Evolutionary conservation across 352 stramenopile species (phyloP).

Genomic region (Phytophthora hibernalis): DNA sequence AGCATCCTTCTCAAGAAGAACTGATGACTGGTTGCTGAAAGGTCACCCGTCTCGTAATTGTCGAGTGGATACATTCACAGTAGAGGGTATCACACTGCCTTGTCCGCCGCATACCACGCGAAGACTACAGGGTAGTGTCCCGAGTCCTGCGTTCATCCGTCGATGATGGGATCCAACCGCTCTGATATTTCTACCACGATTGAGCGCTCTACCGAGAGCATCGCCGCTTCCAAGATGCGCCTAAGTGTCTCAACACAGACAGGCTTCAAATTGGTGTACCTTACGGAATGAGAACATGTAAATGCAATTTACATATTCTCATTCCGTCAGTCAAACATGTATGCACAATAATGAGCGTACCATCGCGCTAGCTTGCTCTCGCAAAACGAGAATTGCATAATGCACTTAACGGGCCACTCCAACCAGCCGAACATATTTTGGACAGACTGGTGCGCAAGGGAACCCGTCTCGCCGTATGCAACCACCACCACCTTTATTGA

Average conservation of each 20-base stretch:
- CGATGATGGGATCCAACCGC: neutral
- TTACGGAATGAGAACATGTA: neutral
- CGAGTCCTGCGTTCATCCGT: slow-evolving; percentile 5
- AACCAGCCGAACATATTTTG: slow-evolving; percentile 12
- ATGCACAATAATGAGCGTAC: neutral
- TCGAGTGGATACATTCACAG: slow-evolving; percentile 6
- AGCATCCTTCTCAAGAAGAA: neutral
- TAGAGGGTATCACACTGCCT: neutral
- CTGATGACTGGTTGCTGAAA: neutral
- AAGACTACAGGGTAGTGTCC: slow-evolving; percentile 9
- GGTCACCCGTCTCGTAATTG: neutral
- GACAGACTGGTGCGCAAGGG: neutral
- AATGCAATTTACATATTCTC: too few relatives aligned
- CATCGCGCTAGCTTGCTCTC: slow-evolving; percentile 15
- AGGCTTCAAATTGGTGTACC: neutral
- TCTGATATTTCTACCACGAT: slow-evolving; percentile 4
- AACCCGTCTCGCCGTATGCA: slow-evolving; percentile 11
- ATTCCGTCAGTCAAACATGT: too few relatives aligned
- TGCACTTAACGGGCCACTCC: slow-evolving; percentile 10
- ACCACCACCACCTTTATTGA: slow-evolving; percentile 14
- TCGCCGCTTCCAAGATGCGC: slow-evolving; percentile 1
- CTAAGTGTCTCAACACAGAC: slow-evolving; percentile 3
- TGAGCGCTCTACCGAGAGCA: neutral
- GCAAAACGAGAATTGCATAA: slow-evolving; percentile 11
- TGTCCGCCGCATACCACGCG: neutral